Conservation (phyloP, 2,329 filamentous ascomycete species). For the Exophiala calicioides region DNA sequence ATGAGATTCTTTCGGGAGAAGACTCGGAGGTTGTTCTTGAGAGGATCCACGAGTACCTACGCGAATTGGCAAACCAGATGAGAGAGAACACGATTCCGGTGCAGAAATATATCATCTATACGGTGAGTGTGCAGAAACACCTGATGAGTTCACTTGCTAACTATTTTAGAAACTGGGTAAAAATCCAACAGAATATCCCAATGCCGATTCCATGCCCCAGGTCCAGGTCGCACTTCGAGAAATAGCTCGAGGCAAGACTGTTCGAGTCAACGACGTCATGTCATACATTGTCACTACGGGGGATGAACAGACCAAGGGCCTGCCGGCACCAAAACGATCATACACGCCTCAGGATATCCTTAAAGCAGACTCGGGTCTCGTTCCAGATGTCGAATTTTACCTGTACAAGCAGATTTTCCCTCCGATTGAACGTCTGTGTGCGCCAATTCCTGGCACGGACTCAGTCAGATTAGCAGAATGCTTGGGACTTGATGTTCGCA, state of each 20-base stretch:
- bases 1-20: conserved; percentile 91
- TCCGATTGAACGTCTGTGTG: conserved; percentile 94
- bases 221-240: conserved; percentile 93
- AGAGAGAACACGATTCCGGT: conserved; percentile 72
- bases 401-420: conserved; percentile 98
- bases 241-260: conserved; percentile 78
- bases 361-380: conserved; percentile 71
- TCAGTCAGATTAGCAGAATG: conserved; percentile 88
- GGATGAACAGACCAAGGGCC: conserved; percentile 60
- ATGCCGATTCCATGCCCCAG: conserved; percentile 91
- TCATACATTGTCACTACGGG: conserved; percentile 84
- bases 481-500: conserved; percentile 84
- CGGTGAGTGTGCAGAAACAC: conserved; percentile 47
- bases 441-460: conserved; percentile 91
- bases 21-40: conserved; percentile 85
- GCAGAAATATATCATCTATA: conserved; percentile 95
- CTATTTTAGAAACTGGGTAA: conserved; percentile 79
- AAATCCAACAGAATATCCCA: conserved; percentile 87
- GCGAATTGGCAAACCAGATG: conserved; percentile 83
- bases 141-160: conserved; percentile 8
- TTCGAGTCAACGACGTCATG: conserved; percentile 94
- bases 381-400: conserved; percentile 96
- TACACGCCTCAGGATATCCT: conserved; percentile 82
- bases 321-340: conserved; percentile 79
- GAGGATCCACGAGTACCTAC: conserved; percentile 90